Base-by-base conservation (phyloP, 2,329 filamentous ascomycete species). In the Acephala macrosclerotiorum region DNA sequence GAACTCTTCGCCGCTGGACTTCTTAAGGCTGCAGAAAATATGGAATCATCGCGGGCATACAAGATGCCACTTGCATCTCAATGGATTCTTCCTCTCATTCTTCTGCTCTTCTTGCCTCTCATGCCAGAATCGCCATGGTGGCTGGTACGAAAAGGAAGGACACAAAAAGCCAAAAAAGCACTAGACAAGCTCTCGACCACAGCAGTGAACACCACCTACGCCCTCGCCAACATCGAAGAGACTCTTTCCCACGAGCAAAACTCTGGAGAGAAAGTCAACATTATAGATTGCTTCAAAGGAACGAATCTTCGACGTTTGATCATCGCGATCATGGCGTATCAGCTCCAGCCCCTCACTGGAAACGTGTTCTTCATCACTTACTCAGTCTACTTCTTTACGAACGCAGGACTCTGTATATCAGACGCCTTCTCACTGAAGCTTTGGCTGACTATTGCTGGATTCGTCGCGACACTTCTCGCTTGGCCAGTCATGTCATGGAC, bases 91-190 rank as follows among this genome's bases (percentile, higher is more conserved):
- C 58, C 58, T 18, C 8, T 22, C 18, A 5, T 38, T 14, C 29
- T 60, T 16, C 40, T 60, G 5, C n/a, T 33, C 14, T 38, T 60
- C 20, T 26, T 60, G 2, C 58, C 58, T 16, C n/a, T 60, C 16
- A 60, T 60, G 58, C 58, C 58, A n/a, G 58, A 40, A 26, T 60
- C 58, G 5, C 58, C 58, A 33, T 60, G 58, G 58, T 47, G 45
- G 25, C 58, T 60, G 18, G 58, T 60, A 4, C 40, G 58, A 33
- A 26, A 60, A 49, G 58, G 58, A 16, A 60, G 47, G 58, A 36
- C 14, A 7, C 33, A 60, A 33, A 33, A 49, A 40, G 58, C 58
- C 7, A 35, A 33, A 25, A 38, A 47, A 20, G 58, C 58, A 18
- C 25, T 60, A 14, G n/a, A 26, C 8, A 36, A 62, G 20, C 51